Evolutionary conservation across 225 moss, liverwort and hornwort genomes (phyloP), one percentile per base, ranked within the genome.

Genomic region (Ulota crispa): DNA sequence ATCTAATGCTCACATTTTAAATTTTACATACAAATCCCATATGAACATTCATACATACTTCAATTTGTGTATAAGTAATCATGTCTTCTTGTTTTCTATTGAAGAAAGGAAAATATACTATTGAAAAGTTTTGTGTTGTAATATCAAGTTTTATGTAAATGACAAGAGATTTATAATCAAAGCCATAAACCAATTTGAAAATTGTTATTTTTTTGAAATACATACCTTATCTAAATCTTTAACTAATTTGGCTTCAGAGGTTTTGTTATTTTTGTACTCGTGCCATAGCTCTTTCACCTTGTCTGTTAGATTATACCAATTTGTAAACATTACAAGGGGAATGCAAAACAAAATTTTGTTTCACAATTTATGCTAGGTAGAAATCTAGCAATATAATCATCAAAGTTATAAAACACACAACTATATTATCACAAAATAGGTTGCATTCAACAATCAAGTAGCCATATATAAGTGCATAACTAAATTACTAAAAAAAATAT

Each of bases 281-380:
- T 83, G 89, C 98, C 98, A 99, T 85, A 99, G 82, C 53, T 93
- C 95, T 85, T 85, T 95, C 89, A 99, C 89, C 84, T 99, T 95
- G 42, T 85, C 88, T 19, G 98, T 95, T 85, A 87, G 76, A 83
- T 41, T 72, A 82, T 20, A 79, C 28, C 36, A 80, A 82, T 45
- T 72, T 59, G 60, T 78, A 78, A 78, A 18, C 81, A 65, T 69
- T 64, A 72, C 18, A 64, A 15, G 41, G n/a, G 78, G 64, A 74
- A 74, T 64, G 37, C 7, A 57, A 57, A 37, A 18, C 50, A 45
- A 41, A 41, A 45, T 47, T 42, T 47, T 47, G 15, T 13, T 15
- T 50, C 18, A 50, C 18, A 16, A 1, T 50, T 50, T 16, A 16
- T 6, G 15, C 50, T 50, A 16, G 18, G 6, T 50, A 50, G 50